phyloP scores from a whole-genome alignment of 495 filamentous ascomycete species.

The Lophiotrema nucula region DNA sequence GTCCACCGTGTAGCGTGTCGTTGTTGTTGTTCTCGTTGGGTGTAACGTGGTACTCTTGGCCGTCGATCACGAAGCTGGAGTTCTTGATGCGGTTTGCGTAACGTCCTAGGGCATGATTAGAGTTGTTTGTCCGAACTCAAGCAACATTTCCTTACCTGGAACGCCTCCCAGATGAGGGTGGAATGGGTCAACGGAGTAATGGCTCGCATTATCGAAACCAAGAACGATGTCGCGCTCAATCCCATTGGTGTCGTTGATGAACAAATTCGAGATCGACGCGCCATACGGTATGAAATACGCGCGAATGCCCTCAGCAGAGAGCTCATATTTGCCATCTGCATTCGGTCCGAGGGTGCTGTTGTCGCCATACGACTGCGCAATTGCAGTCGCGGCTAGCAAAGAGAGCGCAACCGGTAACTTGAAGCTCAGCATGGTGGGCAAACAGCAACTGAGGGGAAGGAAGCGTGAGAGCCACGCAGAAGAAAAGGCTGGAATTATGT shows the following conservation, averaged over 20 bases:
- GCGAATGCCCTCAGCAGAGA: constrained; percentile 68
- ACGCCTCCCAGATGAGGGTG: constrained; percentile 76
- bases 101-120: constrained; percentile 51
- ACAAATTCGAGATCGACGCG: constrained; percentile 70
- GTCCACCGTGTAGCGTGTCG: constrained; percentile 80
- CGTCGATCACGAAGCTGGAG: constrained; percentile 72
- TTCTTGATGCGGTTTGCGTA: constrained; percentile 90
- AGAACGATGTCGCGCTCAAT: constrained; percentile 62
- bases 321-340: constrained; percentile 61
- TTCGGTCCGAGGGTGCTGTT: constrained; percentile 21
- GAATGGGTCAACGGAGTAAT: constrained; percentile 64
- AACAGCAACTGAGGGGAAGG: background rate
- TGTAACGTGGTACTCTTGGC: constrained; percentile 59
- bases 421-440: constrained; percentile 17
- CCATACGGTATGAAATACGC: constrained; percentile 77
- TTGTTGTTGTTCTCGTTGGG: constrained; percentile 70
- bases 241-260: constrained; percentile 70
- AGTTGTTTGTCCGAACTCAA: background rate
- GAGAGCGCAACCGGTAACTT: constrained; percentile 9
- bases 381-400: constrained; percentile 18
- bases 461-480: background rate
- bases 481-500: constrained; percentile 13
- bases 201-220: constrained; percentile 74
- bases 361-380: constrained; percentile 12
- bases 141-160: constrained; percentile 25